phyloP scores from a whole-genome alignment of 2,329 filamentous ascomycete species.

The Fusarium pseudograminearum region DNA sequence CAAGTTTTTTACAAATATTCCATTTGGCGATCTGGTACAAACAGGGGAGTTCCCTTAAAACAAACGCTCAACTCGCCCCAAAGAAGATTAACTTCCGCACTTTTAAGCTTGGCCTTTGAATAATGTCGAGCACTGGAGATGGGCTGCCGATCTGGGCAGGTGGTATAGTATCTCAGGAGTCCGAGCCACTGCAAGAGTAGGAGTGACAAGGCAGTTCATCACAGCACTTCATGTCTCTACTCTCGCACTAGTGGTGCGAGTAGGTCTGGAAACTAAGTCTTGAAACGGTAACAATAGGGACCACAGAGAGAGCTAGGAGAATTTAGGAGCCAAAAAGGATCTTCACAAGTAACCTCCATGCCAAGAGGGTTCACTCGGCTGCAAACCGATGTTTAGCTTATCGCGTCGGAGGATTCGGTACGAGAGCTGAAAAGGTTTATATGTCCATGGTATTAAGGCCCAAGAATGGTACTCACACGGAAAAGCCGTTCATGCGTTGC shows the following conservation, averaged over 20 bases:
- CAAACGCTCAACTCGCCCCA: neutral
- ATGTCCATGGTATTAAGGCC: neutral
- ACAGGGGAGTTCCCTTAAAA: neutral
- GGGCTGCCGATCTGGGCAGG: conserved; percentile 5
- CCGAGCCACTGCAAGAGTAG: neutral
- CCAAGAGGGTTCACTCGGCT: neutral
- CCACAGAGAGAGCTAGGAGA: neutral
- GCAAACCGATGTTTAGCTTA: neutral
- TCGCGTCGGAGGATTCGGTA: neutral
- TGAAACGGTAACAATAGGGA: neutral
- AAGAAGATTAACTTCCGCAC: neutral
- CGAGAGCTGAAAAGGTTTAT: neutral
- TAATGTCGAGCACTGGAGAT: neutral
- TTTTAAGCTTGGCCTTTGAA: neutral
- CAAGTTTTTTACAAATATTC: neutral
- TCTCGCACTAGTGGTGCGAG: neutral
- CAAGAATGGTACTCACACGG: neutral
- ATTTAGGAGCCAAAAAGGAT: neutral
- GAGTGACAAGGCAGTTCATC: neutral
- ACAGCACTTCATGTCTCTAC: neutral
- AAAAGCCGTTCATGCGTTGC: neutral
- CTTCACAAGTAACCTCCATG: neutral
- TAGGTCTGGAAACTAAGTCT: neutral
- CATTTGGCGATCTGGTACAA: neutral
- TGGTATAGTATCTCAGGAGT: conserved; percentile 3